These are phyloP conservation scores for Blastobotrys chiropterorum DNA, from an alignment of 805 yeast species.

Conservation along the genomic window DNA sequence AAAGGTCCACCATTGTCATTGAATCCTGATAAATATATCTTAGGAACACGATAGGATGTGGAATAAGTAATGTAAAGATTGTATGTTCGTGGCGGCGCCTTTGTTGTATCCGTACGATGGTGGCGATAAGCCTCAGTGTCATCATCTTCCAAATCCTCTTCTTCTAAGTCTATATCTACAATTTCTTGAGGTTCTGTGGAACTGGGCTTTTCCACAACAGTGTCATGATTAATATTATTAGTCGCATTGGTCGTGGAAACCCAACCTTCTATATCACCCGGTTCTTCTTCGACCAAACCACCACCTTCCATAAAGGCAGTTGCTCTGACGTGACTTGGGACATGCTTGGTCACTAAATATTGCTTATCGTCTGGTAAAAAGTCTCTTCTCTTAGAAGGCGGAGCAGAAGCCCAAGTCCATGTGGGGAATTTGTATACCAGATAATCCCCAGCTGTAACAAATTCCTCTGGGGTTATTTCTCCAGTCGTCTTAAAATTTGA, in stretches of 20 bases:
- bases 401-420: constrained; percentile 82
- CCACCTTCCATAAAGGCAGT: constrained; percentile 36
- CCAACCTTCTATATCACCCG: constrained; percentile 34
- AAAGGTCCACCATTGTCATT: constrained; percentile 78
- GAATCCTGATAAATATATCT: constrained; percentile 86
- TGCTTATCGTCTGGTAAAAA: constrained; percentile 87
- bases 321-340: constrained; percentile 78
- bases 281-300: constrained; percentile 24
- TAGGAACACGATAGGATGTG: constrained; percentile 93
- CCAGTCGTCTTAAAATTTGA: constrained; percentile 85
- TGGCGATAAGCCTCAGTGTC: constrained; percentile 14
- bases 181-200: constrained; percentile 18
- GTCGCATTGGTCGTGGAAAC: constrained; percentile 8
- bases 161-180: constrained; percentile 20
- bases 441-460: constrained; percentile 91
- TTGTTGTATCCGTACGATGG: constrained; percentile 8
- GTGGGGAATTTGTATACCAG: constrained; percentile 89
- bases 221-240: neutral
- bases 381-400: constrained; percentile 47
- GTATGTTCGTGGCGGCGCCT: constrained; percentile 49
- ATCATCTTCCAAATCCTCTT: constrained; percentile 19
- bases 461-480: constrained; percentile 92
- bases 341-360: constrained; percentile 79
- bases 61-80: constrained; percentile 90
- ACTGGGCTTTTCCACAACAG: constrained; percentile 7